Evolutionary conservation across 139 green algal genomes (phyloP).

Genomic region (Chlamydomonas schloesseri): DNA sequence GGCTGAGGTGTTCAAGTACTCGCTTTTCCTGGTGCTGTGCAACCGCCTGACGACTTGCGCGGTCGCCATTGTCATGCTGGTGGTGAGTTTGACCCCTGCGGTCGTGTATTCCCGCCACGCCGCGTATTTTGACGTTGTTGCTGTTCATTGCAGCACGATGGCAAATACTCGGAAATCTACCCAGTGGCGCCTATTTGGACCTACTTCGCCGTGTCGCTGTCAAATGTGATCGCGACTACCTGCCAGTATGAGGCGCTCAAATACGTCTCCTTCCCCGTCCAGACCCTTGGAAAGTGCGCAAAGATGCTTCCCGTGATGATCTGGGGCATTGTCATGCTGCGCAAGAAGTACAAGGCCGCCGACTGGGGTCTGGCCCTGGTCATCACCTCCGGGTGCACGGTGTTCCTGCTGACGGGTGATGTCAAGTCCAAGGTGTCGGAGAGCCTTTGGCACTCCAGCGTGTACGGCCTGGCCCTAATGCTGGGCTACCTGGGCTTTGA

Average conservation of each 20-base stretch:
- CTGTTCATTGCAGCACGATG: constrained; percentile 53
- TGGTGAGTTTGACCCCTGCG: not conserved
- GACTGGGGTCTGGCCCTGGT: constrained; percentile 85
- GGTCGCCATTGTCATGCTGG: constrained; percentile 79
- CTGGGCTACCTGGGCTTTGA: constrained; percentile 95
- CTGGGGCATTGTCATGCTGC: constrained; percentile 93
- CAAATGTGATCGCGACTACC: constrained; percentile 96
- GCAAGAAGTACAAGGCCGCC: constrained; percentile 86
- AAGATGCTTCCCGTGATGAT: constrained; percentile 98
- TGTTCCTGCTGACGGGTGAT: constrained; percentile 82
- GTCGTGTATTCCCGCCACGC: too few relatives aligned
- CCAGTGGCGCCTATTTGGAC: constrained; percentile 82
- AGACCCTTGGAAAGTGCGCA: constrained; percentile 96
- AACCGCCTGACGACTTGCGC: constrained; percentile 83
- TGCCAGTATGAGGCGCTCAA: constrained; percentile 99
- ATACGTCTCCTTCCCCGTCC: constrained; percentile 96
- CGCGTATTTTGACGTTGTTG: too few relatives aligned
- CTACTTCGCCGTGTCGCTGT: constrained; percentile 87
- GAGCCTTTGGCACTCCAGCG: constrained; percentile 51
- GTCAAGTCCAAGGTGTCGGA: constrained; percentile 58
- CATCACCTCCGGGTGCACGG: constrained; percentile 90
- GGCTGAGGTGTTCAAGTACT: constrained; percentile 86
- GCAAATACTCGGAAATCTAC: constrained; percentile 62
- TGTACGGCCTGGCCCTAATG: constrained; percentile 90
- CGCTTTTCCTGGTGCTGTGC: constrained; percentile 95